These are phyloP conservation scores for Miscanthus lutarioriparius DNA, from an alignment of 176 grass and related monocot species.

Conservation along the genomic window DNA sequence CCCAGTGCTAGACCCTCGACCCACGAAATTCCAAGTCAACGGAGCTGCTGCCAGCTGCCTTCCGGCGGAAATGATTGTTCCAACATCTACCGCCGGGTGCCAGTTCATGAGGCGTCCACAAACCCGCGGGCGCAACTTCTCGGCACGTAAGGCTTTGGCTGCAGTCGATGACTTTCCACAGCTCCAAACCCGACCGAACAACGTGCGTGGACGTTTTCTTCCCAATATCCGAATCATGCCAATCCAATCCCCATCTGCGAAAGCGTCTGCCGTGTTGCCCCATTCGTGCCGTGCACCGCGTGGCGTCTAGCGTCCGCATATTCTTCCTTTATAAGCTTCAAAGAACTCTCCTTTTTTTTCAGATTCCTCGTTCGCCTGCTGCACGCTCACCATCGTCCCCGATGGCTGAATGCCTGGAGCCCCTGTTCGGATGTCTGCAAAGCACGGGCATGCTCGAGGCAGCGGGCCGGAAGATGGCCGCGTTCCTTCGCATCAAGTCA, in stretches of 20 bases:
- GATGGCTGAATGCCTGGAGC: slow-evolving; percentile 44
- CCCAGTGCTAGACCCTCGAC: background rate
- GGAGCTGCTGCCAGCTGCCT: background rate
- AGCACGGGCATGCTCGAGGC: background rate
- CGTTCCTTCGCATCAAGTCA: slow-evolving; percentile 46
- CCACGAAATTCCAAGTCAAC: background rate
- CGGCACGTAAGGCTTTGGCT: background rate
- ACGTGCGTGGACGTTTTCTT: background rate
- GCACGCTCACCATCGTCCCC: background rate
- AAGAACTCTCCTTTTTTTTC: background rate
- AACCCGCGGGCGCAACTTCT: background rate
- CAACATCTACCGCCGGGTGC: too few species aligned
- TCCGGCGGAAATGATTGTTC: background rate
- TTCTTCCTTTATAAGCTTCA: slow-evolving; percentile 13
- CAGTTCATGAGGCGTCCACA: background rate
- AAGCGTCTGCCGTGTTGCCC: background rate
- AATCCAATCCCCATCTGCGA: background rate
- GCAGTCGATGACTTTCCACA: background rate
- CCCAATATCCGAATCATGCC: too few species aligned
- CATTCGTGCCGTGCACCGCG: background rate
- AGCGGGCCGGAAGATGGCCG: background rate
- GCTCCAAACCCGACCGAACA: too few species aligned
- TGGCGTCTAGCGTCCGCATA: background rate
- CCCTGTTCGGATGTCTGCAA: slow-evolving; percentile 26
- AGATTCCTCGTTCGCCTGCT: background rate